These are phyloP conservation scores for Tritrichomonas foetus DNA, from an alignment of 208 protist species.

Conservation along the genomic window DNA sequence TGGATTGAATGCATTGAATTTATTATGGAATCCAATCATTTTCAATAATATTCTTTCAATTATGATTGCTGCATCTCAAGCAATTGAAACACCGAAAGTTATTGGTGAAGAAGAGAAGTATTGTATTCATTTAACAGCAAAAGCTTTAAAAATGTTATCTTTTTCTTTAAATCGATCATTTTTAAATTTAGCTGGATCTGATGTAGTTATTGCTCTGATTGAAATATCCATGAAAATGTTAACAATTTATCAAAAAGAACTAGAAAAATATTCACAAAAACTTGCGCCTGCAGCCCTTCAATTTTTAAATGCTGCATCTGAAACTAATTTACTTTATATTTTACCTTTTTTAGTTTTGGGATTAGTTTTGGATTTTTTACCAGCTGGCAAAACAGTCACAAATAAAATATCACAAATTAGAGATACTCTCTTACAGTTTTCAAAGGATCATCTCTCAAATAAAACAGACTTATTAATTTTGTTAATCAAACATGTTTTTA, in stretches of 20 bases:
- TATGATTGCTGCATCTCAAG: constrained; percentile 12
- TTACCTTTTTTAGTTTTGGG: not conserved
- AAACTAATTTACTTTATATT: not conserved
- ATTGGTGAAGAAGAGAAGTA: not conserved
- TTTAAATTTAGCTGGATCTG: not conserved
- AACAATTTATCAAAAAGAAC: not conserved
- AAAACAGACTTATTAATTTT: not conserved
- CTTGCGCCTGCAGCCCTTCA: not conserved
- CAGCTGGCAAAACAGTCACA: not conserved
- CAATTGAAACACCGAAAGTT: not conserved
- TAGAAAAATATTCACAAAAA: not conserved
- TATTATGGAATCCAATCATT: not conserved
- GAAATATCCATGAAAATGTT: not conserved
- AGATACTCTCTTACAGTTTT: not conserved
- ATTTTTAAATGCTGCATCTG: not conserved
- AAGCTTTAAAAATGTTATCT: not conserved
- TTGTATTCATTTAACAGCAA: not conserved
- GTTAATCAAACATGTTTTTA: not conserved
- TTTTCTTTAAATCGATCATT: not conserved
- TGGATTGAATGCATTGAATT: not conserved
- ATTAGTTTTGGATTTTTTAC: not conserved
- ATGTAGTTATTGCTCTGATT: not conserved
- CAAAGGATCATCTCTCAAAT: not conserved
- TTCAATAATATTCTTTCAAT: not conserved
- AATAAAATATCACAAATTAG: not conserved